Conservation (phyloP, 1,139 yeast species). For the Blastobotrys apis region DNA sequence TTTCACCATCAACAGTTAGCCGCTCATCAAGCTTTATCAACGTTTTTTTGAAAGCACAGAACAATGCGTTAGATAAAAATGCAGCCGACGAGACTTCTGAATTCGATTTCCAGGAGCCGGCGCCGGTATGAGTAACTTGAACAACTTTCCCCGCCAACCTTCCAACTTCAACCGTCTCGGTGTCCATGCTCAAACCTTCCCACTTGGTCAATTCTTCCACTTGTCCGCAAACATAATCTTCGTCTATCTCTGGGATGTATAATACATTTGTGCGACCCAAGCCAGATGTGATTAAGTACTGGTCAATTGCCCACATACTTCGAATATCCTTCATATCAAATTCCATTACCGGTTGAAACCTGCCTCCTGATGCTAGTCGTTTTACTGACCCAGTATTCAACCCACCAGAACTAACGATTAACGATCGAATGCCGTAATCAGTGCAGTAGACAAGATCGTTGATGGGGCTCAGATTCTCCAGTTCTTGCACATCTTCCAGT, state of each 20-base stretch:
- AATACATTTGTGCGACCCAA: background rate
- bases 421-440: conserved; percentile 5
- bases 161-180: conserved; percentile 5
- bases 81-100: background rate
- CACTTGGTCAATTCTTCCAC: background rate
- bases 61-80: background rate
- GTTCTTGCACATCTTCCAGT: conserved; percentile 9
- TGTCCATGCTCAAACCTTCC: background rate
- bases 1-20: background rate
- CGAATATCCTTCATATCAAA: conserved; percentile 9
- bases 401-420: conserved; percentile 16
- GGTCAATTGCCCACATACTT: conserved; percentile 9
- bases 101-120: background rate
- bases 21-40: background rate
- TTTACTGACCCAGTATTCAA: conserved; percentile 13
- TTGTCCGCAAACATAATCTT: background rate
- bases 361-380: conserved; percentile 10
- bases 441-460: conserved; percentile 11
- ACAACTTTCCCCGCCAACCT: background rate
- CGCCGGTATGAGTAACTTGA: conserved; percentile 1
- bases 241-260: too few species aligned
- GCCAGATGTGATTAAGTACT: conserved; percentile 1
- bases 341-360: conserved; percentile 5
- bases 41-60: background rate
- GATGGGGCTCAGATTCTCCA: conserved; percentile 16